Base-by-base conservation (phyloP, 164 flowering plant species). In the Umbilicus rupestris region DNA sequence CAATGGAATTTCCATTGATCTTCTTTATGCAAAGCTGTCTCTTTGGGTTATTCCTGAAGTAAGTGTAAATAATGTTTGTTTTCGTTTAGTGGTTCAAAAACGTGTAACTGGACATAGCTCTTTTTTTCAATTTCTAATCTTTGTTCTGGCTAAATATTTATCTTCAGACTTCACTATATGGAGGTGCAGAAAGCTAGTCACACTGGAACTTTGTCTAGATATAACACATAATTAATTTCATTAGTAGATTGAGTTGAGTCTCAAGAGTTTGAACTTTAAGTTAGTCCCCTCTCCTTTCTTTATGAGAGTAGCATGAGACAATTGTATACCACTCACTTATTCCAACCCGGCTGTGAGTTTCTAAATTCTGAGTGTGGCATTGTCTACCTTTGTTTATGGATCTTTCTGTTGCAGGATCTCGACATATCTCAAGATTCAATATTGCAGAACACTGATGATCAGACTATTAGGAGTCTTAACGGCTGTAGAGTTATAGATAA, bases 1-100 rank as follows among this genome's bases (percentile, higher is more conserved):
- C 71, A 83, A 59, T 73, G 96, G 96, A 45, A 85, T 95, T 63
- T 95, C 99, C 19, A 87, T 95, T 46, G 99, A 95, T 70, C 94
- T 92, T 70, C 89, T 95, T 20, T 95, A 92, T 75, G 97, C 97
- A 50, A 82, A 75, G 71, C 75, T 92, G 16, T 74, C 97, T 15
- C 90, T 88, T 50, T 82, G 89, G 87, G 90, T 84, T 57, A 81
- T 95, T 79, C 97, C 99, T 73, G 99, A 95, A 73, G 99, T 89
- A 82, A 82, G 86, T 78, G 39, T 19, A 66, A 55, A 22, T 52
- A 49, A 64, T 62, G 20, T 63, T 28, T 31, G 37, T 33, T 2
- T 37, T 35, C 8, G 9, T 35, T 19, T 12, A 19, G 7, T 62
- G 64, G 12, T 55, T 28, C 24, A 5, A 12, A 26, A 26, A 55